Evolutionary conservation across 2,329 filamentous ascomycete genomes (phyloP), one percentile per base, ranked within the genome.

Genomic region (Aspergillus proliferans): DNA sequence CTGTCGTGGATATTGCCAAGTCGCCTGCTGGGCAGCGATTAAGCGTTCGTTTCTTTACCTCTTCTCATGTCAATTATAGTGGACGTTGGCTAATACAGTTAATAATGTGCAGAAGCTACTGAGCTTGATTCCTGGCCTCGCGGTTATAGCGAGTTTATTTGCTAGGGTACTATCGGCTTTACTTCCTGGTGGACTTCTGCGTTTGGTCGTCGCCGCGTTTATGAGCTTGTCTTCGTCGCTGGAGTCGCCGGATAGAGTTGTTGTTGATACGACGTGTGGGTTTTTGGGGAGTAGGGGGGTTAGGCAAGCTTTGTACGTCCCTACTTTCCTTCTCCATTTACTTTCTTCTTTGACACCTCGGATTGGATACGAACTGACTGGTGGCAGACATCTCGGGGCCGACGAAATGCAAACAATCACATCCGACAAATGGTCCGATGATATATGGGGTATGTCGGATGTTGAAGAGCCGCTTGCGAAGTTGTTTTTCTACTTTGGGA

Each of bases 1-100:
- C 87, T 1, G 77, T 91, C 34, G 77, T 83, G n/a, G 80, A 88
- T 67, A 83, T 91, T 53, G 81, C 82, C 8, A 67, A 71, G 48
- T 87, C 83, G 1, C 75, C 78, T 0, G 81, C 74, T 24, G 87
- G 86, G 1, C 68, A 68, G 48, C 77, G 76, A 43, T 67, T 84
- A 42, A 68, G 63, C 45, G 69, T 71, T 49, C 7, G 59, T 58
- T 2, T 7, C 41, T 8, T 30, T 6, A 26, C 15, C 40, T 22
- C n/a, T 24, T n/a, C 39, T 22, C 22, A 14, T 22, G 6, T 22
- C 14, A 42, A 5, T 18, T 12, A 24, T 14, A 42, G 9, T 40
- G 15, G 12, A 42, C 39, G n/a, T n/a, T 43, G 22, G 41, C 14
- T 26, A 19, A 43, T 15, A n/a, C 41, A 15, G 10, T 36, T 26